These are phyloP conservation scores for Boletus speciosus DNA, from an alignment of 768 basidiomycete species.

Conservation along the genomic window DNA sequence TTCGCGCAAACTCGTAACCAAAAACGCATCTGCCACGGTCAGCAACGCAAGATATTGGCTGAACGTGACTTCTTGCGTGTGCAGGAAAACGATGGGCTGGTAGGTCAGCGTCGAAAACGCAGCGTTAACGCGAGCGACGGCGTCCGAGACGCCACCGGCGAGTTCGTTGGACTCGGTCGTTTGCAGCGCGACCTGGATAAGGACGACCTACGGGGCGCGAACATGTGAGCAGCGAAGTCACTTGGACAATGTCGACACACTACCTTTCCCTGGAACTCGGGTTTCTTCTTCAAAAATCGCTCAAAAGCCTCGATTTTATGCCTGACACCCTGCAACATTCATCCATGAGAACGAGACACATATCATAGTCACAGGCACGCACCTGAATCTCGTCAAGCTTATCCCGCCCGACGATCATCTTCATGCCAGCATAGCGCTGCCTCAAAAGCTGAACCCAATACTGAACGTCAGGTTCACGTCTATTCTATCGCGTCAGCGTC, in stretches of 20 bases:
- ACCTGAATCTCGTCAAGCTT: constrained; percentile 85
- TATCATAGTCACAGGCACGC: neutral
- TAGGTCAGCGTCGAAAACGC: constrained; percentile 82
- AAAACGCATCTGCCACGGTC: constrained; percentile 80
- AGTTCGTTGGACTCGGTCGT: constrained; percentile 75
- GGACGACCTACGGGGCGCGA: constrained; percentile 50
- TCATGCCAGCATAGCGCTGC: constrained; percentile 82
- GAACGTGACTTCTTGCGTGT: constrained; percentile 82
- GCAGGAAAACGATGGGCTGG: constrained; percentile 83
- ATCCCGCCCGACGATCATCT: constrained; percentile 83
- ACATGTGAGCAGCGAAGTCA: neutral
- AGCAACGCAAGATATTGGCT: constrained; percentile 80
- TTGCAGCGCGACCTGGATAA: constrained; percentile 85
- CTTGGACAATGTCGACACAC: neutral
- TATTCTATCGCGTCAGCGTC: constrained; percentile 26
- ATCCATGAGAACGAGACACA: neutral
- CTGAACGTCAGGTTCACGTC: constrained; percentile 70
- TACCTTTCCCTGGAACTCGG: constrained; percentile 77
- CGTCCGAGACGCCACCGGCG: constrained; percentile 68
- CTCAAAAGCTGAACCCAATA: constrained; percentile 80
- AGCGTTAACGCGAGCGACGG: constrained; percentile 76
- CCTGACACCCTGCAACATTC: constrained; percentile 53
- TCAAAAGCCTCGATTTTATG: constrained; percentile 86
- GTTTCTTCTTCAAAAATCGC: constrained; percentile 70
- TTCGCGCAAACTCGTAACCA: constrained; percentile 80